Percentiles rank a stretch among this genome's conserved stretches.
Evolutionary conservation across 2,329 filamentous ascomycete genomes (phyloP).

Genomic region (Trichoderma sp.): DNA sequence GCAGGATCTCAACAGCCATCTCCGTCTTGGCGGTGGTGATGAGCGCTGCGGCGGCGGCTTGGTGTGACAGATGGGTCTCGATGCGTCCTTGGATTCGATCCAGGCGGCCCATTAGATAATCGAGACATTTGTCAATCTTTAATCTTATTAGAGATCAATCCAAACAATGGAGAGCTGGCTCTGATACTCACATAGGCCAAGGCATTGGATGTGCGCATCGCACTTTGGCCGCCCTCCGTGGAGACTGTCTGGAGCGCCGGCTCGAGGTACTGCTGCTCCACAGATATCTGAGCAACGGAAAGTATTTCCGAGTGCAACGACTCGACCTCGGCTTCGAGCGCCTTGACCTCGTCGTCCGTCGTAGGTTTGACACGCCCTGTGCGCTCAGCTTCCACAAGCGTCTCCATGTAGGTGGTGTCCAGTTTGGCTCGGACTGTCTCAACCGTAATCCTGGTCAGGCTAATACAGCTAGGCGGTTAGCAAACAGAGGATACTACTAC

Average conservation of each 20-base stretch:
- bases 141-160: neutral
- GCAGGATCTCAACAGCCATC: conserved; percentile 32
- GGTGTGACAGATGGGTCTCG: conserved; percentile 47
- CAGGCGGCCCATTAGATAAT: conserved; percentile 50
- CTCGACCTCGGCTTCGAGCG: conserved; percentile 63
- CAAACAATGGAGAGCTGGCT: too few species aligned
- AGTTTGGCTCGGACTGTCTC: conserved; percentile 54
- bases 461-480: conserved; percentile 28
- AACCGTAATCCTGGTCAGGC: conserved; percentile 57
- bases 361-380: conserved; percentile 30
- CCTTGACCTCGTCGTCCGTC: conserved; percentile 43
- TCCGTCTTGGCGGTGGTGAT: conserved; percentile 45
- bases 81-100: conserved; percentile 42
- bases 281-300: conserved; percentile 68
- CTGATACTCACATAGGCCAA: conserved; percentile 48
- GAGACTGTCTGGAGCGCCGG: conserved; percentile 53
- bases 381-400: conserved; percentile 35
- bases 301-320: conserved; percentile 68
- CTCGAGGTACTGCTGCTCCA: conserved; percentile 64
- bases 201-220: conserved; percentile 47
- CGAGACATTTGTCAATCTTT: conserved; percentile 53
- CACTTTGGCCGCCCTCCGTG: conserved; percentile 42
- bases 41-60: conserved; percentile 39
- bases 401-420: conserved; percentile 55
- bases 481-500: neutral